These are phyloP conservation scores for Striga asiatica DNA, from an alignment of 257 asterid genomes.

Conservation along the genomic window DNA sequence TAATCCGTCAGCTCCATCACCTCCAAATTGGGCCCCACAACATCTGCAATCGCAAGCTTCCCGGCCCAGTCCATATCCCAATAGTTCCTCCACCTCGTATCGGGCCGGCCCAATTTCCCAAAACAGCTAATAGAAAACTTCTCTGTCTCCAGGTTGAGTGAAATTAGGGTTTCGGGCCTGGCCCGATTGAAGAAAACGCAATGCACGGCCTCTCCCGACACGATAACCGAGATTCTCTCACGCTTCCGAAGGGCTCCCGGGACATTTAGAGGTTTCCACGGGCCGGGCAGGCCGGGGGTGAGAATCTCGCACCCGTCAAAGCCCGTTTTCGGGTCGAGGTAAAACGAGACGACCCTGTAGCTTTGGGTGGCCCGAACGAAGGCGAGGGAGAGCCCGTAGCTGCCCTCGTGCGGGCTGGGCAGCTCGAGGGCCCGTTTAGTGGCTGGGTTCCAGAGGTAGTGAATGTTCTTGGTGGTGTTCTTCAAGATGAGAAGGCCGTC, in stretches of 20 bases:
- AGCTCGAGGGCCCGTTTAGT: slow-evolving; percentile 2
- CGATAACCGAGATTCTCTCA: not conserved
- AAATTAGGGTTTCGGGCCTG: not conserved
- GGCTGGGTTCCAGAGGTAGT: slow-evolving; percentile 20
- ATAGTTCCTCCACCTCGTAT: not conserved
- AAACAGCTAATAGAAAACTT: not conserved
- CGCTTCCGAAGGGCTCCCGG: no score
- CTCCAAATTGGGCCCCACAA: slow-evolving; percentile 5
- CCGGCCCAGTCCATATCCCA: slow-evolving; percentile 18
- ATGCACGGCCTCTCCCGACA: slow-evolving; percentile 3
- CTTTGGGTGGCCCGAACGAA: not conserved
- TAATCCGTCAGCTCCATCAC: slow-evolving; percentile 21
- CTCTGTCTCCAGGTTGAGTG: slow-evolving; percentile 26
- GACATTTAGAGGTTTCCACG: no score
- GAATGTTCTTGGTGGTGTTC: not conserved
- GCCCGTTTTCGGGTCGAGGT: not conserved
- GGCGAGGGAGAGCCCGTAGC: not conserved
- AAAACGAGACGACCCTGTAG: slow-evolving; percentile 13
- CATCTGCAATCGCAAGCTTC: slow-evolving; percentile 13
- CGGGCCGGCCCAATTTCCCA: not conserved
- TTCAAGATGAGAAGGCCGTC: slow-evolving; percentile 16
- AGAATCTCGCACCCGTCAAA: not conserved
- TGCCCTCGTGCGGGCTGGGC: slow-evolving; percentile 16
- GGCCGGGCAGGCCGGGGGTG: no score
- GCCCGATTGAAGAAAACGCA: not conserved